Evolutionary conservation across 2,329 filamentous ascomycete genomes (phyloP).

Genomic region (Colletotrichum kahawae): DNA sequence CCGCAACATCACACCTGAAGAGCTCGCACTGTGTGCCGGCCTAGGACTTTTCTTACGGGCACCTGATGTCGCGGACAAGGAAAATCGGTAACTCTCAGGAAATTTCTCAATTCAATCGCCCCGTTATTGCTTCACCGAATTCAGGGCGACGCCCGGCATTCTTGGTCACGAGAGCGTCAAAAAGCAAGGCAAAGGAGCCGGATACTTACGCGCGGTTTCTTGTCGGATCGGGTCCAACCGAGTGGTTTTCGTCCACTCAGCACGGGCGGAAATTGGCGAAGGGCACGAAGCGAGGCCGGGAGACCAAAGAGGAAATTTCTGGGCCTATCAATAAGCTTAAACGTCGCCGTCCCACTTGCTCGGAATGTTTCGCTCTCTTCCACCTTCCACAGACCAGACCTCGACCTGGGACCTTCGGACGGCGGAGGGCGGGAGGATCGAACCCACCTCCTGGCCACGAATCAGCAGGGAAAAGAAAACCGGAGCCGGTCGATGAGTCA

Average conservation of each 20-base stretch:
- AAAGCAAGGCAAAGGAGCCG: background rate
- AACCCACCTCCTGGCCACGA: background rate
- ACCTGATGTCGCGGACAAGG: background rate
- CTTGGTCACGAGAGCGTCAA: background rate
- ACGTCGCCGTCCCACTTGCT: background rate
- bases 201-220: slow-evolving; percentile 3
- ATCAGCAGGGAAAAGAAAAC: background rate
- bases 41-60: background rate
- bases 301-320: background rate
- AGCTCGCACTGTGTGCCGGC: background rate
- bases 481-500: slow-evolving; percentile 2
- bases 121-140: background rate
- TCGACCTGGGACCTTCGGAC: background rate
- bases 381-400: background rate
- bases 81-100: background rate
- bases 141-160: background rate
- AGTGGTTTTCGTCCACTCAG: slow-evolving; percentile 15
- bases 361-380: slow-evolving; percentile 12
- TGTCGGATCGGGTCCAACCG: slow-evolving; percentile 3
- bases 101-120: background rate
- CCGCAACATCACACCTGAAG: background rate
- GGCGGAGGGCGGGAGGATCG: background rate
- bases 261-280: background rate
- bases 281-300: background rate
- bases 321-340: slow-evolving; percentile 21